These are phyloP conservation scores for Urochloa ruziziensis DNA, from an alignment of 176 grass and related monocot species.

Conservation along the genomic window DNA sequence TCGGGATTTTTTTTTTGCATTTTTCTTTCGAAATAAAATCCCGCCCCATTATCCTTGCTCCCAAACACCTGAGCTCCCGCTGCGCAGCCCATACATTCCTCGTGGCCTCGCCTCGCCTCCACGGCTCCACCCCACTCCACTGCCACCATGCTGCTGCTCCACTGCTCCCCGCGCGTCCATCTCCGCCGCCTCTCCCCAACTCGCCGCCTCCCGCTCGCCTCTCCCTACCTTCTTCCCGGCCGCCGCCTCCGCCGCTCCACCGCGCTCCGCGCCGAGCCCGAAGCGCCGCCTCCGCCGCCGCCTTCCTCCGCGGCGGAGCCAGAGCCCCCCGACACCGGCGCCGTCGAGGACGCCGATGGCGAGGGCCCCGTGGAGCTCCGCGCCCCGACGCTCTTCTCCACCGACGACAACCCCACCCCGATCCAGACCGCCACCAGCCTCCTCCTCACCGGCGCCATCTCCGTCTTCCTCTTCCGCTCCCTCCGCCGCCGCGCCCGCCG, in stretches of 20 bases:
- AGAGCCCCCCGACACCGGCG: neutral
- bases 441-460: slow-evolving; percentile 83
- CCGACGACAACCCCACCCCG: slow-evolving; percentile 64
- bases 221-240: neutral
- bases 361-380: slow-evolving; percentile 61
- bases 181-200: slow-evolving; percentile 27
- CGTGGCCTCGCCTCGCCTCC: no score
- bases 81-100: neutral
- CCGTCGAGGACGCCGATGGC: neutral
- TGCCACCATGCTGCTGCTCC: slow-evolving; percentile 38
- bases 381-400: slow-evolving; percentile 50
- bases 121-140: neutral
- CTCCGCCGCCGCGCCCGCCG: slow-evolving; percentile 88
- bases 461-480: slow-evolving; percentile 83
- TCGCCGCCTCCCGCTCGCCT: neutral
- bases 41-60: slow-evolving; percentile 31
- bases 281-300: neutral
- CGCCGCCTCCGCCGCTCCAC: slow-evolving; percentile 12
- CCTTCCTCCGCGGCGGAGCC: neutral
- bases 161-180: slow-evolving; percentile 38
- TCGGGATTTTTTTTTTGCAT: neutral
- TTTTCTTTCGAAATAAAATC: neutral
- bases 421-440: slow-evolving; percentile 80
- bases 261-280: slow-evolving; percentile 19
- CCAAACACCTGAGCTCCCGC: neutral